Base-by-base conservation (phyloP, 495 filamentous ascomycete genomes). In the Aspergillus affinis region DNA sequence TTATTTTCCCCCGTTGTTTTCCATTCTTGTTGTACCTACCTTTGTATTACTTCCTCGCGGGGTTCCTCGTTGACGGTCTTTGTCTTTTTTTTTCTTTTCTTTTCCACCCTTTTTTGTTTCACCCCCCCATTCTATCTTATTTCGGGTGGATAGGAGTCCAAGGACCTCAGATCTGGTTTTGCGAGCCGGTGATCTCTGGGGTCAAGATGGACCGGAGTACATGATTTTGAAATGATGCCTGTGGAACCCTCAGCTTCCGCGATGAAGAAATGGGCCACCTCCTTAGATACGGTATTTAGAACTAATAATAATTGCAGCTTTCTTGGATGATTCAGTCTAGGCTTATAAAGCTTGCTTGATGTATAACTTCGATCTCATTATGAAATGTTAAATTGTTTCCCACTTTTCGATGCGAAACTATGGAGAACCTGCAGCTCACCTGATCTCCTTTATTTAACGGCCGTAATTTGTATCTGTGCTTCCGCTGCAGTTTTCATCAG, bases 261-360 rank as follows among this genome's bases (percentile, higher is more conserved):
- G 48, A 19, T 19, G 10, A 52, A 21, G 19, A 60, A 59, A 51
- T 58, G 64, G 55, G 54, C 58, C 58, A 56, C 54, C 56, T 61
- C 60, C 60, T 54, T 64, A 60, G 62, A 59, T 58, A 61, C 47
- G 64, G 45, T 59, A 54, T 59, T 47, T 68, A 64, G 56, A 64
- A 60, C 41, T 68, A 68, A 64, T 68, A 65, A 51, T 68, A 68
- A 68, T 68, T 50, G 61, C 53, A 57, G 23, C 55, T 49, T 21
- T 58, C n/a, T 60, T 56, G 4, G 4, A 44, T 20, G 36, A 51
- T 27, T 5, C n/a, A n/a, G 15, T 58, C 27, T 20, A 26, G 23
- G 23, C 23, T 26, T 26, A 26, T 26, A 26, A 26, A 26, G 23
- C 23, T 26, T 26, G 23, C 23, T 26, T 26, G 23, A 26, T 26